Base-by-base conservation (phyloP, 208 protist genomes). In the Porcisia deanei region DNA sequence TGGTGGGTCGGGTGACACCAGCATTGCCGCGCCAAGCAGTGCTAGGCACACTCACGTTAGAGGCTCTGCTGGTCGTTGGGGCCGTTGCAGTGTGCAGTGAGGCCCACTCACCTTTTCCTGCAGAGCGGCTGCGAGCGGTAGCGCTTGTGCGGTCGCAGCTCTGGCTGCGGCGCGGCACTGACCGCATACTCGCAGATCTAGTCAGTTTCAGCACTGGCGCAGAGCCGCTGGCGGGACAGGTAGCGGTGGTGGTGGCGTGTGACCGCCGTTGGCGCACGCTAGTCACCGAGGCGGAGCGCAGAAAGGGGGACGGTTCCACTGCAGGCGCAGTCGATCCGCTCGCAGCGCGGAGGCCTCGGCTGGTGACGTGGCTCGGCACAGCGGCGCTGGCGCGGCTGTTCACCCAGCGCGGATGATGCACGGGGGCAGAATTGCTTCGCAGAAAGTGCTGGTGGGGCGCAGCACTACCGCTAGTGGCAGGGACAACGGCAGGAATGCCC, bases 371-470 rank as follows among this genome's bases (percentile, higher is more conserved):
- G 30, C 68, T 34, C 18, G 68, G n/a, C 25, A 55, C 65, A 9
- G 43, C 65, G 6, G 14, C 20, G 47, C 65, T 57, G 7, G 45
- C 39, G 22, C 47, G 45, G 6, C 65, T 70, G 25, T 43, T 55
- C 65, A 10, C 43, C 25, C 47, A n/a, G 25, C 65, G 41, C 10
- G 7, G 41, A 20, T 37, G n/a, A 41, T 37, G 45, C 20, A 47
- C 53, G 30, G 68, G 68, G 39, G 68, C 68, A n/a, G 65, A 70
- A 43, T 47, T 55, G 53, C 68, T 61, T 30, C 68, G 47, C 53
- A 18, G 20, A 10, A 43, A 20, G 30, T 22, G 18, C 47, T 39
- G 34, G 66, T 16, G 47, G n/a, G 18, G 68, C 49, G 20, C 20
- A 16, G 34, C 39, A 25, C 39, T 1, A 52, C n/a, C 68, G 20